Percentiles rank a stretch among this genome's conserved stretches.
Conservation (phyloP, 2,329 filamentous ascomycete genomes). For the Didymella pinodella region DNA sequence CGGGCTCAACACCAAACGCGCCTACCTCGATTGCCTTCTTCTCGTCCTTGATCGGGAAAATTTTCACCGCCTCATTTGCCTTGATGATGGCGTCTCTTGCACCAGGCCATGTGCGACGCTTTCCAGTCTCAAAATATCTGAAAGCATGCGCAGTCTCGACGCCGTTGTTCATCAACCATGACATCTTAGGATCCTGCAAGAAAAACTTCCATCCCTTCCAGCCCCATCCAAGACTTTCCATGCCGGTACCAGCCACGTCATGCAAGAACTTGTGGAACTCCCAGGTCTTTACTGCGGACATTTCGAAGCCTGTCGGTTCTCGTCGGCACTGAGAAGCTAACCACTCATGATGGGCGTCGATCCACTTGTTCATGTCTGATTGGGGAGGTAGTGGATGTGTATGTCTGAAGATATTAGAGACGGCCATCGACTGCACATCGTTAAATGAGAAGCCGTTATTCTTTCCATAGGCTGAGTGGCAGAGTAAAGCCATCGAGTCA, state of each 20-base stretch:
- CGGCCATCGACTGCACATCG: conserved; percentile 27
- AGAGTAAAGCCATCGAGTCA: conserved; percentile 24
- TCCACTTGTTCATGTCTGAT: conserved; percentile 14
- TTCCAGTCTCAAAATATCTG: conserved; percentile 48
- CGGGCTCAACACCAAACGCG: background rate
- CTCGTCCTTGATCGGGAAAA: conserved; percentile 20
- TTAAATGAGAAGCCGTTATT: conserved; percentile 33
- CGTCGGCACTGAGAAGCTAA: background rate
- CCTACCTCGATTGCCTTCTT: conserved; percentile 4
- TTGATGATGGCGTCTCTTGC: conserved; percentile 26
- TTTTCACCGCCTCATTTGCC: conserved; percentile 25
- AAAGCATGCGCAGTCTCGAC: conserved; percentile 46
- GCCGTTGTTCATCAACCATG: conserved; percentile 37
- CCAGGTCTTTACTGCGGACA: conserved; percentile 28
- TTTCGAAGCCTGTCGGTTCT: conserved; percentile 29
- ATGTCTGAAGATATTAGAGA: conserved; percentile 25
- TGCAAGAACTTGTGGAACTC: conserved; percentile 44
- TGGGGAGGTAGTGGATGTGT: conserved; percentile 20
- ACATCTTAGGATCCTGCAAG: conserved; percentile 44
- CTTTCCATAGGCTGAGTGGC: conserved; percentile 27
- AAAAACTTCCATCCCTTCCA: conserved; percentile 48
- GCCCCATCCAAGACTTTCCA: conserved; percentile 21
- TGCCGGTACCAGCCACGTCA: conserved; percentile 39
- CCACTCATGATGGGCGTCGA: conserved; percentile 7
- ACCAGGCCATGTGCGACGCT: conserved; percentile 34